These are phyloP conservation scores for Echeveria elegans DNA, from an alignment of 164 flowering plant species.

Conservation along the genomic window DNA sequence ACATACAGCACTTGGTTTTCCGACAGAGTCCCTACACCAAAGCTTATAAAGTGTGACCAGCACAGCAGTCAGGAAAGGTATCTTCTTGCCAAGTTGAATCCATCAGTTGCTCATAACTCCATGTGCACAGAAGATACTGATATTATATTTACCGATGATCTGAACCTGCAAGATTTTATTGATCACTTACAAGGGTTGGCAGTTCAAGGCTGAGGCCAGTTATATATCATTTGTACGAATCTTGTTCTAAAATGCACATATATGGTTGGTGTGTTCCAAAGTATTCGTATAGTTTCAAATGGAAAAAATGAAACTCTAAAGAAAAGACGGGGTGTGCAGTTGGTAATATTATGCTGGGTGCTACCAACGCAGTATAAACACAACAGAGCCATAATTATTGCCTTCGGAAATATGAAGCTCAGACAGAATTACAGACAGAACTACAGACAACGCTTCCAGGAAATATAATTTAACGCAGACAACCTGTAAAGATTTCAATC, in stretches of 20 bases:
- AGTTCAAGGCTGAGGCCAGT: conserved; percentile 50
- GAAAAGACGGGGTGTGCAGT: too few relatives aligned
- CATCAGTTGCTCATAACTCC: conserved; percentile 74
- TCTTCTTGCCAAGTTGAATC: conserved; percentile 88
- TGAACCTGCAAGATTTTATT: conserved; percentile 74
- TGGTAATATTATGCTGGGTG: too few relatives aligned
- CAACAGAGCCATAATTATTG: too few relatives aligned
- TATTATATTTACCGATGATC: conserved; percentile 76
- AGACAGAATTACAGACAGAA: too few relatives aligned
- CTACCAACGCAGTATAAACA: too few relatives aligned
- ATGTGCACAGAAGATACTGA: conserved; percentile 44
- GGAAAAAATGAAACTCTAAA: too few relatives aligned
- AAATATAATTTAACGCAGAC: too few relatives aligned
- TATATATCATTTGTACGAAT: neutral
- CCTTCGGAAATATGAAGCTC: too few relatives aligned
- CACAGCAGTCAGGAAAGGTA: conserved; percentile 88
- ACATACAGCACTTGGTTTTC: conserved; percentile 63
- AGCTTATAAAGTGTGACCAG: conserved; percentile 73
- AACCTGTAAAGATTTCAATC: too few relatives aligned
- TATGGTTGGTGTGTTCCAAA: neutral
- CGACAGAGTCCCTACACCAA: conserved; percentile 76
- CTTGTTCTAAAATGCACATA: neutral
- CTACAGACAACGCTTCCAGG: too few relatives aligned
- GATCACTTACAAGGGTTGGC: conserved; percentile 80
- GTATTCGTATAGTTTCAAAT: neutral